Evolutionary conservation across 75 land plant species (phyloP), one percentile per base, ranked within the genome.

Genomic region (Pinus albicaulis): DNA sequence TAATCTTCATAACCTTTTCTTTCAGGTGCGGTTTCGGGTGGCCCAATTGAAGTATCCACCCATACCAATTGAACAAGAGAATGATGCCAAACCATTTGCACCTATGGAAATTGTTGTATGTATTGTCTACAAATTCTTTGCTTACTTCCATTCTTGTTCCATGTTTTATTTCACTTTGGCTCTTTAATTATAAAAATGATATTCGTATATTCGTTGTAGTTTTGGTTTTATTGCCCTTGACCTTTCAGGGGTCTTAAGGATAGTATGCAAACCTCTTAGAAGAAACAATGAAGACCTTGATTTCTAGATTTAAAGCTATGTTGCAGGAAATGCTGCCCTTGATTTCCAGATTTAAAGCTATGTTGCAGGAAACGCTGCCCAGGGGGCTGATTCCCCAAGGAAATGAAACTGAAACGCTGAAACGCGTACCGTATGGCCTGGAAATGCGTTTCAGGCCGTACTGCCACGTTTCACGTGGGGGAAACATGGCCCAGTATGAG

Each of bases 61-160:
- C 55, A 80, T 95, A 56, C 96, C 96, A 61, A 14, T 91, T 63
- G 93, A 95, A 79, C 89, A 87, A 82, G 82, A 85, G 3, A 83
- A 74, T 56, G 77, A 89, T 79, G 82, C 86, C 34, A 85, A 88
- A 59, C 91, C 93, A 76, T 95, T 95, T 82, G 95, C 98, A 56
- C 98, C 98, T 1, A 95, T 95, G 98, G 82, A 81, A 59, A 78
- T 95, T 56, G 89, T 74, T 64, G 98, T 95, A 82, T 77, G 94
- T 81, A 62, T 55, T 74, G 4, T 64, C 19, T 55, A 5, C 31
- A 7, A 10, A 17, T 36, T 69, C 52, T 24, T 14, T 69, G 12
- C 26, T 8, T 16, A 17, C 22, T 57, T 38, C 68, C 19, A 20
- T 26, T 26, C 7, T 1, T 58, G 31, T 36, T 78, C 77, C 17